Evolutionary conservation across 1,284 basidiomycete species (phyloP).

Genomic region (Sporisorium sorghi): DNA sequence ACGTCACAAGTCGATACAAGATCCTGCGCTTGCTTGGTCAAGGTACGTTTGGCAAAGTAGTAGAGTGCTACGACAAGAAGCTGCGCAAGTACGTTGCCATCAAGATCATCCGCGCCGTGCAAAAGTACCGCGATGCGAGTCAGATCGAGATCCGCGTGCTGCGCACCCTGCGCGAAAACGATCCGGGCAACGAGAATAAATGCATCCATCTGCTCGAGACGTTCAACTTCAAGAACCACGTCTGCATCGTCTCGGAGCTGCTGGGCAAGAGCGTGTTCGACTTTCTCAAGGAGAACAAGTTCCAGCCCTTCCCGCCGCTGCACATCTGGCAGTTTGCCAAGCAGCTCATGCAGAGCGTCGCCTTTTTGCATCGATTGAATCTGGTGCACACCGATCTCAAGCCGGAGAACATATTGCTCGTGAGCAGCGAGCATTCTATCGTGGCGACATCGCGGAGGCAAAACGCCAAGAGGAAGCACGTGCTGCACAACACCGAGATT

Average conservation of each 20-base stretch:
- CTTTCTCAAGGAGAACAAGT: slow-evolving; percentile 97
- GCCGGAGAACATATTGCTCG: slow-evolving; percentile 85
- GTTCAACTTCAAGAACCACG: slow-evolving; percentile 98
- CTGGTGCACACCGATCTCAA: slow-evolving; percentile 98
- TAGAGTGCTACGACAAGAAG: slow-evolving; percentile 87
- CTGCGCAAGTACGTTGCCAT: slow-evolving; percentile 82
- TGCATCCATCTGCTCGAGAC: slow-evolving; percentile 95
- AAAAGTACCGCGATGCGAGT: slow-evolving; percentile 87
- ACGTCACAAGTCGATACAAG: slow-evolving; percentile 70
- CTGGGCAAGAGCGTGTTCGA: slow-evolving; percentile 98
- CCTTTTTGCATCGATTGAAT: slow-evolving; percentile 90
- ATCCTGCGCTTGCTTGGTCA: slow-evolving; percentile 91
- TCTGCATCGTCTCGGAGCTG: slow-evolving; percentile 96
- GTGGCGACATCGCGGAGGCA: slow-evolving; percentile 53
- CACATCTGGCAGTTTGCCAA: slow-evolving; percentile 96
- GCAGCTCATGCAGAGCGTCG: slow-evolving; percentile 90
- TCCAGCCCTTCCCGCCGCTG: slow-evolving; percentile 91
- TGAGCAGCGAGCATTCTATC: slow-evolving; percentile 80
- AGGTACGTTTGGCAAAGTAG: slow-evolving; percentile 99
- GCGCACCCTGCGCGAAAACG: slow-evolving; percentile 87
- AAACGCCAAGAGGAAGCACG: slow-evolving; percentile 67
- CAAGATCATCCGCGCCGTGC: slow-evolving; percentile 83
- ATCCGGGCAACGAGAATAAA: slow-evolving; percentile 90
- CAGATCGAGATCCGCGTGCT: slow-evolving; percentile 98
- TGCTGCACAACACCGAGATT: slow-evolving; percentile 89